phyloP scores from a whole-genome alignment of 352 stramenopile species.

The Phytopythium aichiense region DNA sequence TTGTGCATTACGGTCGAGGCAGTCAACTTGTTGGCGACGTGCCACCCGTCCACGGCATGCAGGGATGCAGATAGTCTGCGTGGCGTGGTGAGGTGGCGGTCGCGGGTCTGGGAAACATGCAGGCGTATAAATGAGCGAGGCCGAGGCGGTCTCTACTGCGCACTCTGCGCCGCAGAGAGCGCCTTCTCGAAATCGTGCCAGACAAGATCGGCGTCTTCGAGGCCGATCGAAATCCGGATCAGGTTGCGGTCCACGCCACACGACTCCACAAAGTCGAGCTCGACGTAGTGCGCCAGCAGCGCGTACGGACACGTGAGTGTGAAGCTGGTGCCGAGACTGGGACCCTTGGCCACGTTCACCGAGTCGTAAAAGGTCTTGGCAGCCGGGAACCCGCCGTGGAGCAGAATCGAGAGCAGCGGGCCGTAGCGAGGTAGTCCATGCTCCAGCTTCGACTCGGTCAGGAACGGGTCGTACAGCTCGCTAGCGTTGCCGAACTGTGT shows the following conservation, averaged over 20 bases:
- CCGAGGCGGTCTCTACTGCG: background rate
- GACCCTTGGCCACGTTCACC: conserved; percentile 79
- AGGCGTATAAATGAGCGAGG: background rate
- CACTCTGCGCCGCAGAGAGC: conserved; percentile 11
- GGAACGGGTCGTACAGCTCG: conserved; percentile 65
- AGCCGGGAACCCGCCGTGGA: conserved; percentile 64
- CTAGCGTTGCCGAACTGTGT: conserved; percentile 49
- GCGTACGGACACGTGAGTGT: conserved; percentile 92
- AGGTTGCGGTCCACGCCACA: conserved; percentile 90
- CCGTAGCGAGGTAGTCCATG: conserved; percentile 57
- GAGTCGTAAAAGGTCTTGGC: conserved; percentile 88
- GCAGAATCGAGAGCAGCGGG: conserved; percentile 84
- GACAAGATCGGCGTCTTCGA: conserved; percentile 82
- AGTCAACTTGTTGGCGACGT: background rate
- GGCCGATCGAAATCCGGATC: conserved; percentile 89
- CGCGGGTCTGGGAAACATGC: background rate
- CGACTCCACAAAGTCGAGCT: conserved; percentile 89
- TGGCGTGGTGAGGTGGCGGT: conserved; percentile 2
- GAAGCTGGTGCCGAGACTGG: conserved; percentile 93
- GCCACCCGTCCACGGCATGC: conserved; percentile 4
- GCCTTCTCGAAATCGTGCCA: conserved; percentile 46
- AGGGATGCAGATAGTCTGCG: background rate
- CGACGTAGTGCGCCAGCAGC: conserved; percentile 90
- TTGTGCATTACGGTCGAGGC: background rate
- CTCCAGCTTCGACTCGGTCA: conserved; percentile 13